Conservation (phyloP, 2,329 filamentous ascomycete species). For the Basipetospora chlamydospora region DNA sequence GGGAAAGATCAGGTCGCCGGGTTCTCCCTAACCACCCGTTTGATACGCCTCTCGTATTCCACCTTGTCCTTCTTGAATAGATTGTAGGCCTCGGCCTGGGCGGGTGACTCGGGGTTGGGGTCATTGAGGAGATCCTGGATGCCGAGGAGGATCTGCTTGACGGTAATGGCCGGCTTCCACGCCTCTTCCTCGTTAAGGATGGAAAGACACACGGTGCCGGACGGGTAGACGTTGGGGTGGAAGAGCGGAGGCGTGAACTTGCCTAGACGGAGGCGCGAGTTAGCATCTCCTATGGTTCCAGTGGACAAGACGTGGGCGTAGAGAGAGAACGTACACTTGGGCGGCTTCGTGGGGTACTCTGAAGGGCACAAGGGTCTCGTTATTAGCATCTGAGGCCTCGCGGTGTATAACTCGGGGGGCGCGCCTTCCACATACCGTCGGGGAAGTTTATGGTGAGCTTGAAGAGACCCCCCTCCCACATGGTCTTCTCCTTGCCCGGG, state of each 20-base stretch:
- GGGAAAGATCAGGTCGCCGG: constrained; percentile 46
- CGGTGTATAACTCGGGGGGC: no score
- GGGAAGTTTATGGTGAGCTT: constrained; percentile 89
- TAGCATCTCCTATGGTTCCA: no score
- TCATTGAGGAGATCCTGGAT: constrained; percentile 94
- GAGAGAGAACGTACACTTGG: constrained; percentile 57
- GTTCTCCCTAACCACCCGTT: constrained; percentile 78
- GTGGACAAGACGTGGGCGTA: not conserved
- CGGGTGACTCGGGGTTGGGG: constrained; percentile 91
- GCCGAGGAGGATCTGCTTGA: constrained; percentile 92
- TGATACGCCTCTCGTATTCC: constrained; percentile 82
- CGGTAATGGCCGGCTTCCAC: constrained; percentile 96
- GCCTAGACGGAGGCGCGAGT: constrained; percentile 36
- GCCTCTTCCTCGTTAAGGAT: constrained; percentile 97
- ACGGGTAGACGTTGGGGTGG: constrained; percentile 97
- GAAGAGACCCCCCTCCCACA: constrained; percentile 96
- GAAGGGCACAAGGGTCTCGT: constrained; percentile 5
- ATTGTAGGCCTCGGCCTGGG: constrained; percentile 94
- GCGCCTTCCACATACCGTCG: constrained; percentile 65
- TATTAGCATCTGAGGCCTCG: no score
- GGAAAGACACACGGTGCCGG: constrained; percentile 89
- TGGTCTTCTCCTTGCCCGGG: constrained; percentile 88
- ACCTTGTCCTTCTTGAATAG: constrained; percentile 79
- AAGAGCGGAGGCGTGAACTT: constrained; percentile 94
- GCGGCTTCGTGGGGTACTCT: constrained; percentile 98